Evolutionary conservation across 768 basidiomycete genomes (phyloP), one percentile per base, ranked within the genome.

Genomic region (Boletus reticuloceps): DNA sequence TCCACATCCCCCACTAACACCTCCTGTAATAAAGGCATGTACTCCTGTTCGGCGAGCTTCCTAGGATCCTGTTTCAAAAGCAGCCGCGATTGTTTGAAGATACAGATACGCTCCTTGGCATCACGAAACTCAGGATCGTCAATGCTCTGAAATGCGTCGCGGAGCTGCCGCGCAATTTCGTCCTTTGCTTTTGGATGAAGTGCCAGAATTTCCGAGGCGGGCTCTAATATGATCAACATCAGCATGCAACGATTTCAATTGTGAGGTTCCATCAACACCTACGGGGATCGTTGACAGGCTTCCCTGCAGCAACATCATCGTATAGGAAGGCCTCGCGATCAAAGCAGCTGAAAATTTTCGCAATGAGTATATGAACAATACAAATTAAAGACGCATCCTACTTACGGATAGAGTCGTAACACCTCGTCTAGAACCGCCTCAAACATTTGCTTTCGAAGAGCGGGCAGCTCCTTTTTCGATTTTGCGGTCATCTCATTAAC

Each of bases 391-490:
- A 14, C 1, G 32, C 20, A 1, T 9, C 10, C 0, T 8, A 53
- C 67, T 53, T 51, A 68, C 67, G 67, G 67, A 58, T 67, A 75
- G 5, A 56, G 10, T 14, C 16, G 29, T n/a, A 57, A 16, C 10
- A 64, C 52, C 12, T 60, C 50, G 9, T 69, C 63, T 10, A 75
- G 14, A 41, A 68, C 52, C 4, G 59, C 64, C 20, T 69, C 67
- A 8, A 63, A 63, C 45, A 72, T 2, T 16, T 65, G 56, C 38
- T 60, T 58, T 48, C 54, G 34, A 1, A 68, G 42, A 1, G 50
- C 6, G 1, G 47, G 54, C 7, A 47, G 7, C 14, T 65, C 60
- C 20, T 20, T 37, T 46, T 27, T 12, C 45, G 62, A 48, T 12
- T n/a, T 64, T 0, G 5, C 47, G 0, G 32, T 43, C 20, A 29